These are phyloP conservation scores for Neurospora sp. DNA, from an alignment of 2,329 filamentous ascomycete species.

Conservation along the genomic window DNA sequence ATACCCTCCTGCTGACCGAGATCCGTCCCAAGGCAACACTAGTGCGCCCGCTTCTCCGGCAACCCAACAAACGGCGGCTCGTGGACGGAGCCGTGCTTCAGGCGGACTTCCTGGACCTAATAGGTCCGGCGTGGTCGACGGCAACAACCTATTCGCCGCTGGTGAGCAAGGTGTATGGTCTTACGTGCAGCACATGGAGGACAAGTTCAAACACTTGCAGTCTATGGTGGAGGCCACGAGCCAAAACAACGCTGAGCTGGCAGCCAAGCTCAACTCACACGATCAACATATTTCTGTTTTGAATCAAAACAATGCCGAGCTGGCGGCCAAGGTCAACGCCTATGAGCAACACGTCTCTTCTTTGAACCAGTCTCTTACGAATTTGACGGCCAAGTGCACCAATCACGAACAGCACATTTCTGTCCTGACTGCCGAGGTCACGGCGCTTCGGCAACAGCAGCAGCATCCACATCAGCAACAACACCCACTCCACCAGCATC, in stretches of 20 bases:
- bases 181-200: constrained; percentile 63
- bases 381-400: background rate
- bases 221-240: constrained; percentile 11
- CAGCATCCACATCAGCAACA: background rate
- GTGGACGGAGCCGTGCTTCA: constrained; percentile 35
- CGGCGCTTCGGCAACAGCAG: constrained; percentile 3
- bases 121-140: constrained; percentile 46
- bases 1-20: constrained; percentile 21
- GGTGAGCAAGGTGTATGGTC: constrained; percentile 56
- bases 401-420: constrained; percentile 2
- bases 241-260: constrained; percentile 13
- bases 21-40: constrained; percentile 30
- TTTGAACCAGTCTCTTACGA: constrained; percentile 1
- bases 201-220: constrained; percentile 26
- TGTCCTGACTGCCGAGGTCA: constrained; percentile 4
- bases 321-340: constrained; percentile 13
- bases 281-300: constrained; percentile 13
- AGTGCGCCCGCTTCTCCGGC: background rate
- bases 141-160: constrained; percentile 56
- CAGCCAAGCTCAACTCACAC: constrained; percentile 15
- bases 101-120: constrained; percentile 10
- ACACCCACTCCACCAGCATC: background rate
- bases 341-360: constrained; percentile 10
- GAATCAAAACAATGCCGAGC: constrained; percentile 4
- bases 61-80: constrained; percentile 16